Base-by-base conservation (phyloP, 2,329 filamentous ascomycete genomes). In the Penicillium aurantiogriseum region DNA sequence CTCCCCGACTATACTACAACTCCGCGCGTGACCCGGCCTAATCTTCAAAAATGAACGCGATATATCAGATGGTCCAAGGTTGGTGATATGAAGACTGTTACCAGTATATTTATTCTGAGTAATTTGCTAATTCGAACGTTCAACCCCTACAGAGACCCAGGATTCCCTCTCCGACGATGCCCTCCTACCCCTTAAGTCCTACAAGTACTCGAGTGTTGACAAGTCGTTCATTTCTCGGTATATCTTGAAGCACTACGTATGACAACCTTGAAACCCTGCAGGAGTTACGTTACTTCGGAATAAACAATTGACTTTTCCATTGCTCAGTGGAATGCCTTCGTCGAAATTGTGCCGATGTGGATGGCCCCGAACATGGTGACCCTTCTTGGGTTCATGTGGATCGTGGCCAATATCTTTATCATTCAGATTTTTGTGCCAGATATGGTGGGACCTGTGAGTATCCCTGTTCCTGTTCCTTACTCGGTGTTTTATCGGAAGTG, bases 281-380 rank as follows among this genome's bases (percentile, higher is more conserved):
- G 11, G 1, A 25, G 13, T 25, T 17, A 13, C 3, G 0, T 21
- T 33, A 33, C 31, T 13, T 25, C 4, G 5, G 45, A 40, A 42
- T 19, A 27, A 10, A 45, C 19, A 23, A 39, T 47, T 60, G 27
- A 57, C 46, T 43, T 29, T 21, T 43, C 47, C 40, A 36, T 23
- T 17, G 21, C 47, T 67, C 70, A 97, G 93, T 99, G 94, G 94
- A 97, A 97, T 84, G 91, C 87, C 64, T 92, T 92, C 68, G 94
- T 97, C 68, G 87, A 96, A 73, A 78, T 97, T 42, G 79, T 99
- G 69, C 94, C 94, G 63, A 79, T 97, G 85, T 99, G 93, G 92
- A 84, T 99, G 54, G 94, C 94, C 29, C 94, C 94, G 35, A 99
- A 99, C 73, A 94, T 97, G 87, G 93, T 99, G 58, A 99, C 94